Evolutionary conservation across 768 basidiomycete species (phyloP).

Genomic region (Lactarius hengduanensis): DNA sequence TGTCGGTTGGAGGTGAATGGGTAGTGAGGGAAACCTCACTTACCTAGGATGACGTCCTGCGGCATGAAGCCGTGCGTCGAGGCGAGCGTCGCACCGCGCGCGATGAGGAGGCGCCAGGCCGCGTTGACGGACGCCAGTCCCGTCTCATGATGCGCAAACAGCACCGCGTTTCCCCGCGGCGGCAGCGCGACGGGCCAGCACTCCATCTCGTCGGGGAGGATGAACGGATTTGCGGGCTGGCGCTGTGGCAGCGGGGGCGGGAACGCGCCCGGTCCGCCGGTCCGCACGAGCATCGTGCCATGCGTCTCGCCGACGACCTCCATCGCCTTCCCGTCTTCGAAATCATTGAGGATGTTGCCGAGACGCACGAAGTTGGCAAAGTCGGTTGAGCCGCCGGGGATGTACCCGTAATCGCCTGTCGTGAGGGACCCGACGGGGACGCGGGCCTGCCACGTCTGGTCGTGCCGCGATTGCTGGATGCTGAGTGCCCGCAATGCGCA

Average conservation of each 20-base stretch:
- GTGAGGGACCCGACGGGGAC: slow-evolving; percentile 14
- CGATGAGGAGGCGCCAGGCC: slow-evolving; percentile 23
- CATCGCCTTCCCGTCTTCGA: slow-evolving; percentile 1
- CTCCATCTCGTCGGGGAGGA: slow-evolving; percentile 21
- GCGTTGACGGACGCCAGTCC: slow-evolving; percentile 21
- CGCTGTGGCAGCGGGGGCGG: slow-evolving; percentile 1
- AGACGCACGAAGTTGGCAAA: slow-evolving; percentile 24
- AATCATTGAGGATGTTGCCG: slow-evolving; percentile 18
- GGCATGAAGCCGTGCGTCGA: slow-evolving; percentile 20
- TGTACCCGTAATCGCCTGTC: slow-evolving; percentile 25
- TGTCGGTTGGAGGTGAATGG: background rate
- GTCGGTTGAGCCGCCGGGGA: slow-evolving; percentile 14
- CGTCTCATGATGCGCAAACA: slow-evolving; percentile 22
- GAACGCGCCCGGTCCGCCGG: slow-evolving; percentile 1
- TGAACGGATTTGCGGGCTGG: slow-evolving; percentile 14
- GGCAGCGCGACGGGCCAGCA: slow-evolving; percentile 26
- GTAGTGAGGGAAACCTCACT: background rate
- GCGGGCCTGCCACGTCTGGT: slow-evolving; percentile 24
- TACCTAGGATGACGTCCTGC: slow-evolving; percentile 24
- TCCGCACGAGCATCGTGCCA: slow-evolving; percentile 21
- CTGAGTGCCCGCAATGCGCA: slow-evolving; percentile 21
- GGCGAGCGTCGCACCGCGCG: slow-evolving; percentile 17
- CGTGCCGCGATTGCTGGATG: slow-evolving; percentile 17
- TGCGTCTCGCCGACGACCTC: slow-evolving; percentile 15
- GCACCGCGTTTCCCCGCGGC: slow-evolving; percentile 14